Conservation (phyloP, 2,329 filamentous ascomycete genomes). For the Microdochium paspali region DNA sequence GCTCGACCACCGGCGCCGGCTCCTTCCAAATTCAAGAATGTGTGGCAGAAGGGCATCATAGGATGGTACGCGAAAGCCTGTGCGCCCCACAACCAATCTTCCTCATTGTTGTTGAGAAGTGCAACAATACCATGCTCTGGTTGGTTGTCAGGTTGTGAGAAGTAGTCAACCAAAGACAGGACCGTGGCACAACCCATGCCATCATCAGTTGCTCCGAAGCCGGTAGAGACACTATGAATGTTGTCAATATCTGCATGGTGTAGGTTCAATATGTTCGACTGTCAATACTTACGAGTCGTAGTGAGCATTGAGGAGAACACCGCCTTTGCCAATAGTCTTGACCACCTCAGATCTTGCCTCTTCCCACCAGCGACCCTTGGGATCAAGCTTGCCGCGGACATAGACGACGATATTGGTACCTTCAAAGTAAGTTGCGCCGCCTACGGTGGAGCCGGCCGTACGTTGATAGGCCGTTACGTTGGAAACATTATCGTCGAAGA, state of each 20-base stretch:
- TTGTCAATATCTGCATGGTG: constrained; percentile 7
- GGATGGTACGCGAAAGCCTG: constrained; percentile 77
- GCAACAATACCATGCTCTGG: constrained; percentile 75
- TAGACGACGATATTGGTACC: constrained; percentile 89
- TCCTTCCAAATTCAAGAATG: constrained; percentile 91
- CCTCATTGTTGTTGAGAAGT: constrained; percentile 91
- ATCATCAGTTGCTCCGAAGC: constrained; percentile 89
- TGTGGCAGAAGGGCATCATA: constrained; percentile 69
- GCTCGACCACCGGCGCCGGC: constrained; percentile 87
- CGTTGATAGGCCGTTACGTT: constrained; percentile 60
- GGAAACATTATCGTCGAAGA: constrained; percentile 71
- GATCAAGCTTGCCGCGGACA: constrained; percentile 71
- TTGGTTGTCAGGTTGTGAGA: constrained; percentile 60
- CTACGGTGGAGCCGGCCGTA: constrained; percentile 16
- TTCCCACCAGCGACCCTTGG: constrained; percentile 66
- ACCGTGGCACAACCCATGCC: constrained; percentile 82
- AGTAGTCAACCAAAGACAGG: constrained; percentile 80
- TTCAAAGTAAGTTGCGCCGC: constrained; percentile 69
- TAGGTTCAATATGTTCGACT: neutral
- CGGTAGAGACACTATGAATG: constrained; percentile 65
- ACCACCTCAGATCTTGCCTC: constrained; percentile 27
- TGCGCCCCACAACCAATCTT: constrained; percentile 84
- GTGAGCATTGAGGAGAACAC: constrained; percentile 89
- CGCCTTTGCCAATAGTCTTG: constrained; percentile 51
- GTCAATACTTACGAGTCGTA: constrained; percentile 56